Percentiles rank a stretch among this genome's conserved stretches.
phyloP scores from a whole-genome alignment of 148 eudicot genomes.

The Rhododendron simsii region DNA sequence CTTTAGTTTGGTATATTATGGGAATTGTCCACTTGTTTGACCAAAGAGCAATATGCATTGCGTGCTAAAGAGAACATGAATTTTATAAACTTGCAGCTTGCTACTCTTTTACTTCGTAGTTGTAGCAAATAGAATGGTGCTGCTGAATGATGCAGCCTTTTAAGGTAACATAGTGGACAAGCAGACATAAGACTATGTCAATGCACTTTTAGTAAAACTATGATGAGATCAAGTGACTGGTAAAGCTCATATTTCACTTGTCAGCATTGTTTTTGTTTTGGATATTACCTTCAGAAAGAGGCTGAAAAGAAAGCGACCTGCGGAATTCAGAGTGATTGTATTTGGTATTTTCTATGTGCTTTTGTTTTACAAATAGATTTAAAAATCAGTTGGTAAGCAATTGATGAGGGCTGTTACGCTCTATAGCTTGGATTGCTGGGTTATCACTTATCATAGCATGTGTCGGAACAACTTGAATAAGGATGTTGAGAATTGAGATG shows the following conservation, averaged over 20 bases:
- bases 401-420: background rate
- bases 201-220: background rate
- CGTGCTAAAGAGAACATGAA: background rate
- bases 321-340: background rate
- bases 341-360: background rate
- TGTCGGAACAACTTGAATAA: background rate
- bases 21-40: constrained; percentile 1
- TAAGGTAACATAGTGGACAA: background rate
- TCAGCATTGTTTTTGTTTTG: background rate
- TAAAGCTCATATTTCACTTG: background rate
- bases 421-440: background rate
- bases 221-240: background rate
- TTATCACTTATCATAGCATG: background rate
- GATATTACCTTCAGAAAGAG: background rate
- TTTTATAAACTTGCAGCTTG: background rate
- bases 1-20: background rate
- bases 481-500: background rate
- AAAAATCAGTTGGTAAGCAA: background rate
- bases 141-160: background rate
- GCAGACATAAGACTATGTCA: too few relatives aligned
- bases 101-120: background rate
- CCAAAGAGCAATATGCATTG: background rate
- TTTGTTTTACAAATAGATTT: background rate
- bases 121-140: background rate
- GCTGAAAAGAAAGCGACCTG: background rate